Evolutionary conservation across 352 stramenopile genomes (phyloP).

Genomic region (Thalassiosira delicatula): DNA sequence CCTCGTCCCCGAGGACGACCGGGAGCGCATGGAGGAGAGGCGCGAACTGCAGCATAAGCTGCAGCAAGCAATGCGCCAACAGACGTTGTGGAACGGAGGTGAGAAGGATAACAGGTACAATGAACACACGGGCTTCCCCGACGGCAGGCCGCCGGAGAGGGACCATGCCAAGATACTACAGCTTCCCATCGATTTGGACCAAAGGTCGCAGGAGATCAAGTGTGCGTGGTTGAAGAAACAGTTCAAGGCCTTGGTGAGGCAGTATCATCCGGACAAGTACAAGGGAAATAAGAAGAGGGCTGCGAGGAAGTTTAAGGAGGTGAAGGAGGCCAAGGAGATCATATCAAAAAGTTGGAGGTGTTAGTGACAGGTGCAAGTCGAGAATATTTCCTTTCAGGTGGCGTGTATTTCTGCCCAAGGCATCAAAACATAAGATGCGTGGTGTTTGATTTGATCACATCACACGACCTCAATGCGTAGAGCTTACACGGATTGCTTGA

Average conservation of each 20-base stretch:
- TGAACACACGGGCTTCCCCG: conserved; percentile 66
- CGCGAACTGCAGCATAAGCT: conserved; percentile 59
- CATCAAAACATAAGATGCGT: no score
- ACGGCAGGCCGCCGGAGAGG: conserved; percentile 62
- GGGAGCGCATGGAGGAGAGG: conserved; percentile 60
- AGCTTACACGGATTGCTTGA: no score
- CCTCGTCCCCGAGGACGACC: conserved; percentile 59
- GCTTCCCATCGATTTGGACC: conserved; percentile 70
- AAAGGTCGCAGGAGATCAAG: conserved; percentile 61
- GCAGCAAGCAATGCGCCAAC: conserved; percentile 53
- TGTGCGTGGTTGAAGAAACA: conserved; percentile 77
- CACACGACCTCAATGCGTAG: no score
- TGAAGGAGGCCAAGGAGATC: conserved; percentile 70
- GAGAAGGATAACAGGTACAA: conserved; percentile 66
- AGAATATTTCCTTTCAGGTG: no score
- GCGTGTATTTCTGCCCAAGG: no score
- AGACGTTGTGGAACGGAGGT: conserved; percentile 68
- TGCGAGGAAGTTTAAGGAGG: conserved; percentile 67
- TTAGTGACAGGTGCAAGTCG: no score
- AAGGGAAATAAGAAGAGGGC: conserved; percentile 74
- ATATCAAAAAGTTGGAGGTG: conserved; percentile 61
- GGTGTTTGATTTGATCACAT: no score
- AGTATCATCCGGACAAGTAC: conserved; percentile 73
- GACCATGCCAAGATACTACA: conserved; percentile 76
- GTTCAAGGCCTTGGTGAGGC: conserved; percentile 72